Conservation (phyloP, 116 monocot genomes). For the Zostera marina region DNA sequence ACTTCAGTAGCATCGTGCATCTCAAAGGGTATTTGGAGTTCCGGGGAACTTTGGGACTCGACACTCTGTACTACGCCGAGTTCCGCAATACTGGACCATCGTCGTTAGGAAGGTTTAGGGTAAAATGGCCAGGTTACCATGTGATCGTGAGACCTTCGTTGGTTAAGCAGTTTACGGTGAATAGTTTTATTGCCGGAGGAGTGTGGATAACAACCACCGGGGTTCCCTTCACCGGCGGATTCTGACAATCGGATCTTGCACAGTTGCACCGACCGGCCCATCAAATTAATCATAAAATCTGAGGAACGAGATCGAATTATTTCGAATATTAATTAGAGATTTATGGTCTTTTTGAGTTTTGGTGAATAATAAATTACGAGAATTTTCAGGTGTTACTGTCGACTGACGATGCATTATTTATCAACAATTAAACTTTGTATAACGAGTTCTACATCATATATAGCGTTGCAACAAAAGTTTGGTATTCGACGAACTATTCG, state of each 20-base stretch:
- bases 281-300: too few relatives aligned
- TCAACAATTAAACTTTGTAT: too few relatives aligned
- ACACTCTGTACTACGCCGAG: constrained; percentile 11
- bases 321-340: too few relatives aligned
- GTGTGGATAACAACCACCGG: constrained; percentile 35
- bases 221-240: constrained; percentile 27
- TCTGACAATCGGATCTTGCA: constrained; percentile 10
- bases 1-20: constrained; percentile 4
- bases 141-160: constrained; percentile 19
- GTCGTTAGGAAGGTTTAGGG: neutral
- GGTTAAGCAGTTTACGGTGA: constrained; percentile 32
- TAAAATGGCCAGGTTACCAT: constrained; percentile 30
- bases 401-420: too few relatives aligned
- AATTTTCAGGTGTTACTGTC: too few relatives aligned
- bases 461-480: too few relatives aligned
- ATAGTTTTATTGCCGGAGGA: constrained; percentile 47
- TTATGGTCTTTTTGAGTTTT: too few relatives aligned
- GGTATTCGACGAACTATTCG: too few relatives aligned
- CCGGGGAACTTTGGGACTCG: neutral
- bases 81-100: neutral
- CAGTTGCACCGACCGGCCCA: too few relatives aligned
- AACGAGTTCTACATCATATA: too few relatives aligned
- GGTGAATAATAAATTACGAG: too few relatives aligned
- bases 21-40: constrained; percentile 5
- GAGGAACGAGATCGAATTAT: too few relatives aligned